Evolutionary conservation across 805 yeast genomes (phyloP), one percentile per base, ranked within the genome.

Genomic region (Saturnispora mendoncae): DNA sequence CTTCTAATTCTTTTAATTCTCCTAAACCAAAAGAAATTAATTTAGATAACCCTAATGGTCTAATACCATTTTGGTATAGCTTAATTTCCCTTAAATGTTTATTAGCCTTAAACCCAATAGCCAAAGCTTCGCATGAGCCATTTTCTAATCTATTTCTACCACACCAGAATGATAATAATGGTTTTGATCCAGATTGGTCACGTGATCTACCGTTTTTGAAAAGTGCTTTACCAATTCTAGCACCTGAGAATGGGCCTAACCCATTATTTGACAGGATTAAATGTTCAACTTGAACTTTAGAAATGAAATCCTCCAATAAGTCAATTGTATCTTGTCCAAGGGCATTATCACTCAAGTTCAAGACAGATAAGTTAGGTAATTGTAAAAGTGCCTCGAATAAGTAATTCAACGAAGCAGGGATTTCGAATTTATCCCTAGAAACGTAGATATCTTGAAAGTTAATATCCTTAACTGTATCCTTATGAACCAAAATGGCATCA

Each of bases 241-340:
- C 81, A 53, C 99, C 98, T 1, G 97, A 95, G 59, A 83, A 83
- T 20, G 99, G 99, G 27, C 99, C 99, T 78, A 92, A 81, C 42
- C 99, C 99, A 61, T 92, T 92, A 65, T 92, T 92, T 36, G 96
- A 81, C 47, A 92, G 69, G 50, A 85, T 79, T 60, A 92, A 72
- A 58, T 92, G 96, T 62, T 84, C 82, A 42, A 92, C 65, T 20
- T 94, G 78, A 14, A 76, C 72, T 52, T 80, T 70, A 10, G 84
- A 66, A 44, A 92, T 68, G 53, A 80, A 87, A 21, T 68, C 70
- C 58, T 92, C 95, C 42, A 92, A 71, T 7, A 92, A 94, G 44
- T 82, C 95, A 47, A 92, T 85, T 19, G 97, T 84, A 56, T 92
- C 94, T 56, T 92, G 80, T 10, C 99, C 99, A 59, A 90, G 82